Conservation (phyloP, 164 flowering plant species). For the Vitis rupestris region DNA sequence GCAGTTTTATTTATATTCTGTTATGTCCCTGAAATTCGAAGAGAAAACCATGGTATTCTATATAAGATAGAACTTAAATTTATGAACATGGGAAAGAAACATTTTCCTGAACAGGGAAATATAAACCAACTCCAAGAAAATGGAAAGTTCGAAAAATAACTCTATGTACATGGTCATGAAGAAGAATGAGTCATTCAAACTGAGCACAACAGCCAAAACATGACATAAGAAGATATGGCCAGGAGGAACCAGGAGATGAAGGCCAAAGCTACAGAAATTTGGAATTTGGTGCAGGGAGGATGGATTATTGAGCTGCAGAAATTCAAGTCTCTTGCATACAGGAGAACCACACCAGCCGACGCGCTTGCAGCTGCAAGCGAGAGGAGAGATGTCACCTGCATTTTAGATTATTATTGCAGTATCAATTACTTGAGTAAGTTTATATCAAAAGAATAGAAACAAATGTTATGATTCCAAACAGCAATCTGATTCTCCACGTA, state of each 20-base stretch:
- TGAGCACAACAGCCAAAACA: constrained; percentile 30
- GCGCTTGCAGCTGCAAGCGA: constrained; percentile 36
- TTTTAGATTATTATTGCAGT: background rate
- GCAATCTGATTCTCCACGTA: background rate
- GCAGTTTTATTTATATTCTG: too few species aligned
- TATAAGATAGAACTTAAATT: too few species aligned
- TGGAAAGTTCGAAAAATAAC: background rate
- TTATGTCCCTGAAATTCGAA: too few species aligned
- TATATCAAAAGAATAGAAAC: background rate
- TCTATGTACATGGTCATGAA: background rate
- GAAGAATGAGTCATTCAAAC: constrained; percentile 7
- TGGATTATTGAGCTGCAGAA: constrained; percentile 9
- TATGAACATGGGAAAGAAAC: too few species aligned
- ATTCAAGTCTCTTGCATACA: constrained; percentile 24
- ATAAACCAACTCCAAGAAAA: background rate
- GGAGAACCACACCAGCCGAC: constrained; percentile 31
- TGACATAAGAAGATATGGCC: constrained; percentile 26
- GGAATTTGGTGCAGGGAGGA: constrained; percentile 18
- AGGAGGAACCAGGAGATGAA: constrained; percentile 31
- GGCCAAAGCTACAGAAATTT: constrained; percentile 23
- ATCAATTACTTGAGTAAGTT: too few species aligned
- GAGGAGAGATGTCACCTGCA: constrained; percentile 31
- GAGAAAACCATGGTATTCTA: too few species aligned
- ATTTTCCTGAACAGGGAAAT: too few species aligned
- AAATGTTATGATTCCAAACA: background rate